A percentile compares a stretch with the other conserved stretches of the same genome.
Conservation (phyloP, 106 monocot genomes). For the Chionographis japonica region DNA sequence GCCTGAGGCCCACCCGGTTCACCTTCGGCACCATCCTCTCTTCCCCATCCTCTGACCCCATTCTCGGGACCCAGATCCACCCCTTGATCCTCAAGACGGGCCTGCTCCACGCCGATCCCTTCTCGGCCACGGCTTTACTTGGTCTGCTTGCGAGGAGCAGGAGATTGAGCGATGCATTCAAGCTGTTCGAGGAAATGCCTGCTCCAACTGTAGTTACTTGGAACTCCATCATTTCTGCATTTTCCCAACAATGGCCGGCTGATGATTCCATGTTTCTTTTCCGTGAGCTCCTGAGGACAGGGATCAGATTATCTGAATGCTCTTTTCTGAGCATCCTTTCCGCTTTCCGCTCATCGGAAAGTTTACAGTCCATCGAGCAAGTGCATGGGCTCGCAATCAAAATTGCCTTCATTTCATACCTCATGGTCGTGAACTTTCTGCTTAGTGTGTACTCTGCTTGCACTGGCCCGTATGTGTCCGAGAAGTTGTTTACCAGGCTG, state of each 20-base stretch:
- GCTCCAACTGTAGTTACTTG: constrained; percentile 41
- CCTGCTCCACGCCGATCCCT: constrained; percentile 38
- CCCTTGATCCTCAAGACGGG: constrained; percentile 57
- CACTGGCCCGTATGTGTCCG: constrained; percentile 8
- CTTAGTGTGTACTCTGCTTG: constrained; percentile 39
- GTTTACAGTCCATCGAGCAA: constrained; percentile 19
- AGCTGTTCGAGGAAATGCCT: constrained; percentile 70
- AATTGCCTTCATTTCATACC: constrained; percentile 24
- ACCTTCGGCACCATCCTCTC: constrained; percentile 61
- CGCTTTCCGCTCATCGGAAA: constrained; percentile 15
- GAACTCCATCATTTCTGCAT: constrained; percentile 48
- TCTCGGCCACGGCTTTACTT: constrained; percentile 48
- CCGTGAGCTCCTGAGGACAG: constrained; percentile 31
- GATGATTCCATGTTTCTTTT: constrained; percentile 38
- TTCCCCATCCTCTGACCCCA: constrained; percentile 5
- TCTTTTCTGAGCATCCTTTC: constrained; percentile 44
- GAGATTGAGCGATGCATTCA: constrained; percentile 32
- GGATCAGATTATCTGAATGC: constrained; percentile 21
- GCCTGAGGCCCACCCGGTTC: constrained; percentile 39
- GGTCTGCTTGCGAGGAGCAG: constrained; percentile 27
- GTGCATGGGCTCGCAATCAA: constrained; percentile 44
- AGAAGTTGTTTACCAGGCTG: constrained; percentile 32
- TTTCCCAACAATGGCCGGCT: constrained; percentile 19
- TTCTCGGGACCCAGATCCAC: constrained; percentile 35
- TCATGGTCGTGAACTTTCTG: constrained; percentile 46